phyloP scores from a whole-genome alignment of 2,329 filamentous ascomycete species.

The Xylaria multiplex region DNA sequence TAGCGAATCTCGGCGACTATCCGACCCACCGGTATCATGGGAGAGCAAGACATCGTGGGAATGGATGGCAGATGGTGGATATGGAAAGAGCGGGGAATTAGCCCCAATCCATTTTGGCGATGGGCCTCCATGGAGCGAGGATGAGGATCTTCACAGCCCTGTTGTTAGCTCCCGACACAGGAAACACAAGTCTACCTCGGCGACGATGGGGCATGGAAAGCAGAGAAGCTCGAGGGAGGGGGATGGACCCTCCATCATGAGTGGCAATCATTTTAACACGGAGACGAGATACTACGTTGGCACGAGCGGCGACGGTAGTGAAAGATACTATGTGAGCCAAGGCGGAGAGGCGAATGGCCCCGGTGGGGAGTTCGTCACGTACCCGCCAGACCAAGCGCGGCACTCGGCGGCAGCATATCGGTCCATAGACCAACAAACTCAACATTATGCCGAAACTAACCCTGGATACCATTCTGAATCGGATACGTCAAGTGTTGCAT shows the following conservation, averaged over 20 bases:
- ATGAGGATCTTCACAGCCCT: slow-evolving; percentile 92
- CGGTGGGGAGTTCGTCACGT: slow-evolving; percentile 83
- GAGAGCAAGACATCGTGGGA: slow-evolving; percentile 73
- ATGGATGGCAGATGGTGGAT: slow-evolving; percentile 62
- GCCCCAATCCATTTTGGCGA: slow-evolving; percentile 86
- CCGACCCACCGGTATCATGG: slow-evolving; percentile 81
- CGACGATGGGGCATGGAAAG: slow-evolving; percentile 58
- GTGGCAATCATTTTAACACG: slow-evolving; percentile 62
- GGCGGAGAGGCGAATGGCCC: slow-evolving; percentile 77
- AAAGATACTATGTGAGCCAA: slow-evolving; percentile 79
- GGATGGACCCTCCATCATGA: slow-evolving; percentile 56
- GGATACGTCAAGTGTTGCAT: slow-evolving; percentile 67
- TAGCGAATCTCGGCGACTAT: slow-evolving; percentile 82
- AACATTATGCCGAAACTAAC: slow-evolving; percentile 58
- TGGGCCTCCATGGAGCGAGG: slow-evolving; percentile 92
- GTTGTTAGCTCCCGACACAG: slow-evolving; percentile 86
- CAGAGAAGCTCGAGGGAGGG: slow-evolving; percentile 56
- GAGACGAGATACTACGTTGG: slow-evolving; percentile 75
- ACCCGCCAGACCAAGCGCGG: slow-evolving; percentile 72
- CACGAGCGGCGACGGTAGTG: slow-evolving; percentile 74
- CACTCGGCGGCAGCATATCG: slow-evolving; percentile 64
- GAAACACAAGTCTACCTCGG: slow-evolving; percentile 80
- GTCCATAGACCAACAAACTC: slow-evolving; percentile 57
- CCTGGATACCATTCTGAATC: slow-evolving; percentile 65
- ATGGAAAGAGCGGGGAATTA: slow-evolving; percentile 74